These are phyloP conservation scores for Magnaporthiopsis poae DNA, from an alignment of 2,329 filamentous ascomycete genomes.

Conservation along the genomic window DNA sequence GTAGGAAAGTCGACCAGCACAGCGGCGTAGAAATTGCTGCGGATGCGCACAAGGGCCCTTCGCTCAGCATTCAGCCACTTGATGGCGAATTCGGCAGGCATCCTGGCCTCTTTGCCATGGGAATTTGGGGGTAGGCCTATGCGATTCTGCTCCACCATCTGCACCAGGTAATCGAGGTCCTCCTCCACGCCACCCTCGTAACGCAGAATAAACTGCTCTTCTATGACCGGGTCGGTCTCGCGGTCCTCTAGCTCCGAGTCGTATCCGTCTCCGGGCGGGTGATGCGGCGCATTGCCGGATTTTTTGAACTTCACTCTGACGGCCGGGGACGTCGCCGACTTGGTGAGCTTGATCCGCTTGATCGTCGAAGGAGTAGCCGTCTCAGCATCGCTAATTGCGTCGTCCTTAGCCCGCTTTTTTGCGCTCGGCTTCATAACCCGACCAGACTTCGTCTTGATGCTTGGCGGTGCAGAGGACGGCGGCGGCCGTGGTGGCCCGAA, in stretches of 20 bases:
- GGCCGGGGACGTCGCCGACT: slow-evolving; percentile 7
- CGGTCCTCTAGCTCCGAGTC: slow-evolving; percentile 91
- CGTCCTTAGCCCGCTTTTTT: slow-evolving; percentile 52
- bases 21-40: slow-evolving; percentile 63
- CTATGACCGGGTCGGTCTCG: slow-evolving; percentile 76
- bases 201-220: slow-evolving; percentile 80
- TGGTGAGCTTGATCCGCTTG: slow-evolving; percentile 35
- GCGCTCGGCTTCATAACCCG: slow-evolving; percentile 49
- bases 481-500: slow-evolving; percentile 3
- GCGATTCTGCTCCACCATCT: slow-evolving; percentile 64
- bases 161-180: slow-evolving; percentile 73
- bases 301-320: slow-evolving; percentile 7
- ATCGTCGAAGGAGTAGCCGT: slow-evolving; percentile 16
- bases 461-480: slow-evolving; percentile 12
- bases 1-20: slow-evolving; percentile 75
- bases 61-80: slow-evolving; percentile 68
- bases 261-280: slow-evolving; percentile 78
- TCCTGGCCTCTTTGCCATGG: slow-evolving; percentile 32
- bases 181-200: slow-evolving; percentile 64
- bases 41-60: slow-evolving; percentile 62
- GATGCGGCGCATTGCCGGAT: slow-evolving; percentile 55
- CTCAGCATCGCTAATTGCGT: slow-evolving; percentile 40
- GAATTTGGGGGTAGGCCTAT: slow-evolving; percentile 49
- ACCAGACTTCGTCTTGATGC: slow-evolving; percentile 48
- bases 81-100: slow-evolving; percentile 68